phyloP scores from a whole-genome alignment of 164 flowering plant species.

The Santalum album region DNA sequence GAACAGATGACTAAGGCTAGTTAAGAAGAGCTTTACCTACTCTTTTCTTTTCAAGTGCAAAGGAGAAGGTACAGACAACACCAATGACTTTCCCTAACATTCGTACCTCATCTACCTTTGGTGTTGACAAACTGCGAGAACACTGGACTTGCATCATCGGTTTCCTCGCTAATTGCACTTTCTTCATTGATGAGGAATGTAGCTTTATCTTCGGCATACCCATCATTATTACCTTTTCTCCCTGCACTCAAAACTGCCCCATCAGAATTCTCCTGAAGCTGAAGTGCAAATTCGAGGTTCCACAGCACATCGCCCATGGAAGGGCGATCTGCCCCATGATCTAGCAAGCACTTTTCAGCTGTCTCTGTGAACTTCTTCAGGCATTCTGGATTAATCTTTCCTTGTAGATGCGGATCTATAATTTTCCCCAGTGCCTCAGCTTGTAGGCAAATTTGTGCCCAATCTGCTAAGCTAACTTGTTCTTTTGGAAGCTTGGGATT shows the following conservation, averaged over 20 bases:
- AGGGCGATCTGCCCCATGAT: conserved; percentile 39
- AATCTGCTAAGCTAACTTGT: conserved; percentile 52
- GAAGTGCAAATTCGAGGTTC: conserved; percentile 43
- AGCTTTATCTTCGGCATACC: conserved; percentile 2
- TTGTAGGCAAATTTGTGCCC: conserved; percentile 25
- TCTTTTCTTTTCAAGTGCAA: too few relatives aligned
- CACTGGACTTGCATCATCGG: conserved; percentile 13
- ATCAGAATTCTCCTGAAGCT: conserved; percentile 22
- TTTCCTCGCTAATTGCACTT: conserved; percentile 11
- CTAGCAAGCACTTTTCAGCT: conserved; percentile 36
- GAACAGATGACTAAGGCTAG: too few relatives aligned
- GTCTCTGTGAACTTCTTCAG: conserved; percentile 32
- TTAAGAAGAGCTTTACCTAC: too few relatives aligned
- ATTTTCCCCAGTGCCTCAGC: conserved; percentile 32
- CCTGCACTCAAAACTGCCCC: conserved; percentile 3
- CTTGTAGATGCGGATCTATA: conserved; percentile 30
- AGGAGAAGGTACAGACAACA: too few relatives aligned
- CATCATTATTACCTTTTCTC: background rate
- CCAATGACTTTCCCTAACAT: too few relatives aligned
- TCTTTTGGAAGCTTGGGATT: conserved; percentile 46
- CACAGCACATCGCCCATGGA: conserved; percentile 48
- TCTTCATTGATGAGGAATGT: conserved; percentile 10
- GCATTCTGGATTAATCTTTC: conserved; percentile 24
- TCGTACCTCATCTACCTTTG: conserved; percentile 39
- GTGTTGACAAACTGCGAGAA: conserved; percentile 44